Percentiles rank a stretch among this genome's conserved stretches.
phyloP scores from a whole-genome alignment of 148 eudicot species.

The Bassia scoparia region DNA sequence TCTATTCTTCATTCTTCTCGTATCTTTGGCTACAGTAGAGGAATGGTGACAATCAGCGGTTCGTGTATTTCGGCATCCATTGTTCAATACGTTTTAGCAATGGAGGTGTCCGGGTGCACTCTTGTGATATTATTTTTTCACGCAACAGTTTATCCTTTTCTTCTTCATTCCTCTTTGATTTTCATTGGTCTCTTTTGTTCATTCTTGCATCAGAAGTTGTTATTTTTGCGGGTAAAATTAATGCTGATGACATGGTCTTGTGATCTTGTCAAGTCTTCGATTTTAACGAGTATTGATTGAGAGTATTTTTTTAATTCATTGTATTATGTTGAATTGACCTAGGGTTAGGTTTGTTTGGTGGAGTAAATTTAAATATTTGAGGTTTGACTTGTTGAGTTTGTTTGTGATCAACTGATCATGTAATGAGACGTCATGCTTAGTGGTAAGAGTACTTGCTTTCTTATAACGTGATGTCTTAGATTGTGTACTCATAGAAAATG shows the following conservation, averaged over 20 bases:
- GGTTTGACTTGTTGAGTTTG: neutral
- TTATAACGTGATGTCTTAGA: too few species aligned
- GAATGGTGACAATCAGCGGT: constrained; percentile 55
- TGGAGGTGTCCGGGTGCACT: constrained; percentile 89
- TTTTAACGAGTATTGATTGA: neutral
- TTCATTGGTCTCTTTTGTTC: neutral
- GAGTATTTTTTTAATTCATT: neutral
- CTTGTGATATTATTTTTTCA: constrained; percentile 73
- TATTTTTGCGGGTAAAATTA: neutral
- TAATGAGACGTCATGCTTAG: neutral
- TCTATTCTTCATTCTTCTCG: too few species aligned
- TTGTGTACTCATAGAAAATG: neutral
- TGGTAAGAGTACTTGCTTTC: too few species aligned
- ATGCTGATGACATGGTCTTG: neutral
- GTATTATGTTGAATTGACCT: neutral
- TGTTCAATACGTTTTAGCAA: constrained; percentile 78
- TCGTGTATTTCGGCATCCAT: constrained; percentile 96
- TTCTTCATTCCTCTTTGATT: neutral
- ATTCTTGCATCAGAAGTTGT: neutral
- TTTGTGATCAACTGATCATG: neutral
- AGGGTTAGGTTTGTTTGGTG: neutral
- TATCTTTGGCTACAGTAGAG: neutral
- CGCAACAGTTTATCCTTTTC: constrained; percentile 57
- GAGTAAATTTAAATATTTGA: neutral
- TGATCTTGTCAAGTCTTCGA: neutral